Conservation (phyloP, 768 basidiomycete species). For the Kwoniella sp. region DNA sequence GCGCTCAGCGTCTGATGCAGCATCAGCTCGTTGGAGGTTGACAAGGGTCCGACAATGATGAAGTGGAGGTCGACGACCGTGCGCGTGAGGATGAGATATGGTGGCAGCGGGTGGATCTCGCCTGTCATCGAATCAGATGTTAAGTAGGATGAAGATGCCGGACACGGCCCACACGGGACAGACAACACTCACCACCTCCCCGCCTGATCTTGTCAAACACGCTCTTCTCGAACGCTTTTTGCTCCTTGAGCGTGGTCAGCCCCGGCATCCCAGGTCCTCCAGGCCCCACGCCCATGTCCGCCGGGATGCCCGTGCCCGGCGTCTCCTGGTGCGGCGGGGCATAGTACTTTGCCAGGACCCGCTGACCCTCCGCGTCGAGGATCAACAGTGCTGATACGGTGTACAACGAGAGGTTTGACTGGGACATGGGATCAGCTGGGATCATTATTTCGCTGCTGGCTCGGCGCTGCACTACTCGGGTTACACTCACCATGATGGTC, state of each 20-base stretch:
- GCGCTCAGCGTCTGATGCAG: slow-evolving; percentile 77
- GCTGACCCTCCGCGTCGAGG: slow-evolving; percentile 90
- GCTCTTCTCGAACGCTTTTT: slow-evolving; percentile 90
- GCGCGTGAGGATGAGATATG: slow-evolving; percentile 85
- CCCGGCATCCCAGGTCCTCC: slow-evolving; percentile 43
- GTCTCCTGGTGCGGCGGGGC: slow-evolving; percentile 58
- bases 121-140: slow-evolving; percentile 54
- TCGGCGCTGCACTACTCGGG: too few relatives aligned
- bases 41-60: slow-evolving; percentile 76
- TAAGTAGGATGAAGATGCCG: neutral
- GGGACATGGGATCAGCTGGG: too few relatives aligned
- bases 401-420: slow-evolving; percentile 77
- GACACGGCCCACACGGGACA: neutral
- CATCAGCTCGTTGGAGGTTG: slow-evolving; percentile 93
- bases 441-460: too few relatives aligned
- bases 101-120: slow-evolving; percentile 86
- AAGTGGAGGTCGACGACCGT: slow-evolving; percentile 93
- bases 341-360: slow-evolving; percentile 95
- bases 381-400: slow-evolving; percentile 80
- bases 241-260: slow-evolving; percentile 70
- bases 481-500: too few relatives aligned
- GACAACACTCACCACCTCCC: slow-evolving; percentile 67
- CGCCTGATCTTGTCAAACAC: slow-evolving; percentile 95
- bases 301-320: slow-evolving; percentile 36
- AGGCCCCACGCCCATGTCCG: slow-evolving; percentile 38